Base-by-base conservation (phyloP, 2,329 filamentous ascomycete species). In the Ceratocystis huliohia region DNA sequence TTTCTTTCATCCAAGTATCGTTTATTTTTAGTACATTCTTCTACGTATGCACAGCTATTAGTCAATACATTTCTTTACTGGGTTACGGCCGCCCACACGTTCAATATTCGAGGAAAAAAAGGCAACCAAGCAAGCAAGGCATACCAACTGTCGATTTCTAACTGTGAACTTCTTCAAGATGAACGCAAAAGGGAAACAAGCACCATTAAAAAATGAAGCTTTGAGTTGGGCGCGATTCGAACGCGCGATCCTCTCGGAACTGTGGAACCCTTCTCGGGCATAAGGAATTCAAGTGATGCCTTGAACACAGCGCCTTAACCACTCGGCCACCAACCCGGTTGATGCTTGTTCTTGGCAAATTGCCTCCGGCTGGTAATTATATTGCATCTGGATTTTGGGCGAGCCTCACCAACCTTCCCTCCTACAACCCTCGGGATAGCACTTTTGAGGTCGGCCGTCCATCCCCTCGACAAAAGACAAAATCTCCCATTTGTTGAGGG, bases 211-310 rank as follows among this genome's bases (percentile, higher is more conserved):
- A 67, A 53, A 67, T 64, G 59, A 62, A 25, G 63, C 65, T 17
- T 30, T 67, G 66, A 65, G 66, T 68, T 65, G 63, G 66, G 63
- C 66, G 66, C 66, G 66, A 68, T 68, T 68, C 66, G 66, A 68
- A 68, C 66, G 66, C 66, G 64, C 63, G 66, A 65, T 65, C 64
- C 66, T 68, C 56, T 65, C 66, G 66, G 33, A 65, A 68, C 64
- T 68, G 66, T 68, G 63, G 63, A 63, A 68, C 66, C 66, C 66
- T 68, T 68, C 59, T 63, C 66, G 63, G 66, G 57, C 57, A 65
- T 65, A 68, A 68, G 66, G 63, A 22, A 68, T 68, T 65, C 57
- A 66, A 68, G 37, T 65, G 41, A 65, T 64, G 66, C 45, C 66
- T 66, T 63, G 61, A 67, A 63, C 44, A 64, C 50, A 65, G 64